Evolutionary conservation across 2,329 filamentous ascomycete genomes (phyloP), one percentile per base, ranked within the genome.

Genomic region (Biscogniauxia mediterranea): DNA sequence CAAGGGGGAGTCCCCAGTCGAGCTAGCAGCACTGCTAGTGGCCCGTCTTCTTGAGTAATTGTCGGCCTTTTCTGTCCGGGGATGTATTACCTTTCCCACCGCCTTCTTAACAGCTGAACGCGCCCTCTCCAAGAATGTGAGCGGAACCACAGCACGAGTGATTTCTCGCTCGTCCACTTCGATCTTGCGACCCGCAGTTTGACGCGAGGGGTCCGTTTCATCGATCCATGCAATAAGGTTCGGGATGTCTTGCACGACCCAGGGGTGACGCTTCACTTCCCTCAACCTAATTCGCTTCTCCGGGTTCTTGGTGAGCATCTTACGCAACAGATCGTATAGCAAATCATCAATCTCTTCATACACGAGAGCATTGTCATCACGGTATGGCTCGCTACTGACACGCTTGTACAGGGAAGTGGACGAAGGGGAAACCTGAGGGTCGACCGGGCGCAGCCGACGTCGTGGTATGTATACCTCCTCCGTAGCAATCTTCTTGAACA

Each of bases 251-350:
- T 89, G 82, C 1, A 94, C 82, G 17, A 98, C 89, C 95, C 95
- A 99, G 5, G 89, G 89, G 73, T 99, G 95, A 62, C 91, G 89
- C 75, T 98, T 98, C 70, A 98, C 94, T 69, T 97, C 94, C 62
- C 89, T 88, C 56, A 99, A 81, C 7, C 91, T 90, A 70, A 99
- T 97, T 49, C 95, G 88, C 76, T 93, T 89, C 28, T 90, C 84
- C 0, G 94, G 93, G 71, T 98, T 92, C 77, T 98, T 99, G 68
- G 85, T 89, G 61, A 99, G 83, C 78, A 99, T 88, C 66, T 88
- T 86, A 55, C 80, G 82, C 26, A 99, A 78, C 13, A 99, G 81
- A 73, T 99, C 92, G 57, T 88, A 83, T 8, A 99, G 79, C 11
- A 90, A 83, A 54, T 92, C 88, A 65, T 94, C 91, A 28, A 99